Evolutionary conservation across 2,329 filamentous ascomycete genomes (phyloP).

Genomic region (Hawksworthiomyces lignivorus): DNA sequence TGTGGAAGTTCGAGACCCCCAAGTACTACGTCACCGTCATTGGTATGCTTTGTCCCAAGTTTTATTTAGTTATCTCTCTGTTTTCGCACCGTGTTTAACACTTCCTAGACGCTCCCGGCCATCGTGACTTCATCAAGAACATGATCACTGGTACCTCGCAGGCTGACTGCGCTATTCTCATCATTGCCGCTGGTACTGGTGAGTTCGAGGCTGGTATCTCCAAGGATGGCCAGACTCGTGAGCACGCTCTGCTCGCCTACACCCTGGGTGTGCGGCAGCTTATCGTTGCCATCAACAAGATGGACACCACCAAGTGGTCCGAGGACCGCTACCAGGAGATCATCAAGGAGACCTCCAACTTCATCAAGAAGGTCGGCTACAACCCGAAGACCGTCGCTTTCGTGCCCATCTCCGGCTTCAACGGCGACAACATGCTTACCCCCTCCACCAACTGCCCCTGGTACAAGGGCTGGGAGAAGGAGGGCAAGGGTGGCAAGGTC

Average conservation of each 20-base stretch:
- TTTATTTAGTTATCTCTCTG: slow-evolving; percentile 7
- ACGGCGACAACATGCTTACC: slow-evolving; percentile 99
- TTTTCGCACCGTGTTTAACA: slow-evolving; percentile 15
- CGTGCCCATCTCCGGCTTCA: slow-evolving; percentile 99
- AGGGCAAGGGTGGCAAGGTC: slow-evolving; percentile 80
- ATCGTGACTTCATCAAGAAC: slow-evolving; percentile 99
- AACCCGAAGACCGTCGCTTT: slow-evolving; percentile 98
- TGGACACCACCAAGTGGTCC: slow-evolving; percentile 99
- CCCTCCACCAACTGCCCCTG: slow-evolving; percentile 89
- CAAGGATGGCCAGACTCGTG: slow-evolving; percentile 99
- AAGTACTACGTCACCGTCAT: slow-evolving; percentile 98
- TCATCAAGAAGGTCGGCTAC: slow-evolving; percentile 99
- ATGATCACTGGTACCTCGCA: slow-evolving; percentile 99
- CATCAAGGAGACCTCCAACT: slow-evolving; percentile 99
- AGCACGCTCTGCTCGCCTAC: slow-evolving; percentile 99
- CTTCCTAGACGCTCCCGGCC: slow-evolving; percentile 81
- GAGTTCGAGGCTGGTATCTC: slow-evolving; percentile 99
- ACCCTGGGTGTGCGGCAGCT: slow-evolving; percentile 99
- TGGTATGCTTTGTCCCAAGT: slow-evolving; percentile 48
- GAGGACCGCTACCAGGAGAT: slow-evolving; percentile 97
- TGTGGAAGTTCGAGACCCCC: slow-evolving; percentile 99
- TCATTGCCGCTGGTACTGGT: slow-evolving; percentile 99
- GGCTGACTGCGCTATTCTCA: slow-evolving; percentile 99
- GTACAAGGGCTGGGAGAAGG: slow-evolving; percentile 99
- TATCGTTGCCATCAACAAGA: slow-evolving; percentile 99